These are phyloP conservation scores for Eucalyptus leucophloia DNA, from an alignment of 345 rosid species.

Conservation along the genomic window DNA sequence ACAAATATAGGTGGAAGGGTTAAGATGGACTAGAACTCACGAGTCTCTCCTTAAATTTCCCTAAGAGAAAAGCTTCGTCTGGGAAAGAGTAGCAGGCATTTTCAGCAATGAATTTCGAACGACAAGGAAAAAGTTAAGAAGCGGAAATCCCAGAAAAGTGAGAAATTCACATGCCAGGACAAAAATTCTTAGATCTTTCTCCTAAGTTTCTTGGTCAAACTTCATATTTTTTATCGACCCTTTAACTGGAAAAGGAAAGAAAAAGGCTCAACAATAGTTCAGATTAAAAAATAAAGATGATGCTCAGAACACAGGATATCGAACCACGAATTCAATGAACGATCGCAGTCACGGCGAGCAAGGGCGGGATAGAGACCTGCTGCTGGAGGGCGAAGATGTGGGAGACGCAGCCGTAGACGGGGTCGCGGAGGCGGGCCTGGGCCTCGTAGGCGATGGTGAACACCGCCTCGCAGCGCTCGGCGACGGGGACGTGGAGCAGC, in stretches of 20 bases:
- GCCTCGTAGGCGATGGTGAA: constrained; percentile 70
- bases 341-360: neutral
- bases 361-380: constrained; percentile 19
- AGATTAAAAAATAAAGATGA: neutral
- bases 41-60: neutral
- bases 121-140: neutral
- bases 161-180: neutral
- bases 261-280: neutral
- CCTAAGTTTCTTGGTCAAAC: neutral
- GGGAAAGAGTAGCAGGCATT: neutral
- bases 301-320: neutral
- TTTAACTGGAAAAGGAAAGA: neutral
- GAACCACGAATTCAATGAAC: neutral
- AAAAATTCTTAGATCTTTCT: neutral
- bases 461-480: constrained; percentile 65
- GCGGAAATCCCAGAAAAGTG: neutral
- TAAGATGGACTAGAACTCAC: neutral
- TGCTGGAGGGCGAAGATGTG: constrained; percentile 65
- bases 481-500: constrained; percentile 42
- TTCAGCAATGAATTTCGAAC: neutral
- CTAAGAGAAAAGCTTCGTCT: neutral
- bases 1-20: neutral
- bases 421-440: constrained; percentile 61
- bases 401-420: constrained; percentile 73
- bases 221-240: neutral